These are phyloP conservation scores for Collybiopsis luxurians DNA, from an alignment of 768 basidiomycete species.

Conservation along the genomic window DNA sequence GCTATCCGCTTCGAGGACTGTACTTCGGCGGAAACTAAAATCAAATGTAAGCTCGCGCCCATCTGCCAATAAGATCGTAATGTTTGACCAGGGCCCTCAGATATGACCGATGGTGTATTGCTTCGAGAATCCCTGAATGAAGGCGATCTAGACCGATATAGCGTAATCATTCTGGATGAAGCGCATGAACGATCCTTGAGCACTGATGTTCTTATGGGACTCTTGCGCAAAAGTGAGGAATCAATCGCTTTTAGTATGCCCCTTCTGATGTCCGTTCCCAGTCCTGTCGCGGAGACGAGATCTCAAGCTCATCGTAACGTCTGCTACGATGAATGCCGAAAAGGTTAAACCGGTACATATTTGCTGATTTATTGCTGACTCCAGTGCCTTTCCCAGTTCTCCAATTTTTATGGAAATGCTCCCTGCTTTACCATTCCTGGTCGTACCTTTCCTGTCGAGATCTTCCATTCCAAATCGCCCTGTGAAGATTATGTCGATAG, in stretches of 20 bases:
- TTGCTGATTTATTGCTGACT: background rate
- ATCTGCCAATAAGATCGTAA: background rate
- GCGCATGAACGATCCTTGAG: constrained; percentile 97
- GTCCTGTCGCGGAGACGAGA: constrained; percentile 89
- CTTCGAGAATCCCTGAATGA: constrained; percentile 98
- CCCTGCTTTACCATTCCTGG: constrained; percentile 89
- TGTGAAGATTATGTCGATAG: constrained; percentile 99
- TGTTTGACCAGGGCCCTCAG: constrained; percentile 35
- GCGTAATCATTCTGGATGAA: constrained; percentile 97
- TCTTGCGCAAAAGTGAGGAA: constrained; percentile 82
- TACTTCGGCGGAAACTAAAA: constrained; percentile 90
- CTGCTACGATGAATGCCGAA: constrained; percentile 99
- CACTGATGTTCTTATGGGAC: constrained; percentile 97
- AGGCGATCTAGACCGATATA: constrained; percentile 96
- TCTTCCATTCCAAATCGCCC: constrained; percentile 92
- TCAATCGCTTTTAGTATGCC: background rate
- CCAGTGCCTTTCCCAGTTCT: constrained; percentile 61
- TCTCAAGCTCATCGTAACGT: constrained; percentile 95
- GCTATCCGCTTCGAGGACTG: constrained; percentile 99
- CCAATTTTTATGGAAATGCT: constrained; percentile 91
- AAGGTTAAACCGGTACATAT: constrained; percentile 56
- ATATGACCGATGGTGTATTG: constrained; percentile 98
- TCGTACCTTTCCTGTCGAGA: constrained; percentile 97
- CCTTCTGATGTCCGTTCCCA: constrained; percentile 23
- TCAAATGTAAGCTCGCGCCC: constrained; percentile 74